Conservation (phyloP, 2,329 filamentous ascomycete genomes). For the Hymenoscyphus linearis region DNA sequence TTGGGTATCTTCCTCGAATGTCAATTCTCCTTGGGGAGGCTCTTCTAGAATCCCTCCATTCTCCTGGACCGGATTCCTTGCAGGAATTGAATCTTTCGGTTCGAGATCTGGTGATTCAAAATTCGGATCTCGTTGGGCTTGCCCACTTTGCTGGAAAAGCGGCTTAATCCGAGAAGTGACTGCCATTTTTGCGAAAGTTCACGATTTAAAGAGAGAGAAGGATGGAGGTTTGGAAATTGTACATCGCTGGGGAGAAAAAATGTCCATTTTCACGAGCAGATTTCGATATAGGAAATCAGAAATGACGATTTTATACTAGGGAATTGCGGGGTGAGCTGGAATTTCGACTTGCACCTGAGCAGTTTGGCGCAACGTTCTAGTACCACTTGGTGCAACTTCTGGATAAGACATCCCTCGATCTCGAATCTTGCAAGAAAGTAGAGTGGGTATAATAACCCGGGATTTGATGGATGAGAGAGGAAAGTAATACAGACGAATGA, state of each 20-base stretch:
- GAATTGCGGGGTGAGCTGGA: background rate
- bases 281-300: background rate
- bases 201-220: background rate
- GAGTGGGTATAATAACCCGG: background rate
- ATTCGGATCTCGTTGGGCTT: background rate
- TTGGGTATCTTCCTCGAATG: slow-evolving; percentile 14
- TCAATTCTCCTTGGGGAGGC: slow-evolving; percentile 10
- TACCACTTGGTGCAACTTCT: background rate
- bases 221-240: background rate
- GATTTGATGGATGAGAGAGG: background rate
- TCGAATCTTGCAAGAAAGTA: background rate
- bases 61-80: background rate
- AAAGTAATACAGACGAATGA: background rate
- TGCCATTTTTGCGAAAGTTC: background rate
- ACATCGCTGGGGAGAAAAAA: background rate
- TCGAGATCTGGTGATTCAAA: background rate
- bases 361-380: background rate
- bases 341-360: background rate
- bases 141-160: background rate
- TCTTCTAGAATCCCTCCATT: background rate
- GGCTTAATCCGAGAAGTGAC: background rate
- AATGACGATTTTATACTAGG: background rate
- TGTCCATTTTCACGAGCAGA: background rate
- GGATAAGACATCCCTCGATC: background rate
- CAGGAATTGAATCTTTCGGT: background rate